phyloP scores from a whole-genome alignment of 768 basidiomycete genomes.

The Lactarius hatsudake region DNA sequence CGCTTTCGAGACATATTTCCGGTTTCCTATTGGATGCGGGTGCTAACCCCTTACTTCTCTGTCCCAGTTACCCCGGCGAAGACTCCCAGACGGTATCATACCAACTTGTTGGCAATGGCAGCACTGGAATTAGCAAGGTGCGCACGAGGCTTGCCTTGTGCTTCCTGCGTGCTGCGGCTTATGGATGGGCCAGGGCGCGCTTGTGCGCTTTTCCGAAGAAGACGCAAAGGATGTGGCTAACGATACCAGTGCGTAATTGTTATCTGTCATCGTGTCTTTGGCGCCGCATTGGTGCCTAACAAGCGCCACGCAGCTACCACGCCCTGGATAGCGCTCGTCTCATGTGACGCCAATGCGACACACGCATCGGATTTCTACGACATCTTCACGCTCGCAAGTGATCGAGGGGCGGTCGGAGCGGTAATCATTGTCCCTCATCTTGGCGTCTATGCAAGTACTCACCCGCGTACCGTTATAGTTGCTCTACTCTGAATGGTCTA shows the following conservation, averaged over 20 bases:
- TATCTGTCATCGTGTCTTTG: not conserved
- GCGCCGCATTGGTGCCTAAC: not conserved
- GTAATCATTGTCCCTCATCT: constrained; percentile 39
- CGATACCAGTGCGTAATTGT: constrained; percentile 42
- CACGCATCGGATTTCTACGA: constrained; percentile 58
- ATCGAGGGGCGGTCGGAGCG: constrained; percentile 77
- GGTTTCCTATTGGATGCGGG: not conserved
- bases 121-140: constrained; percentile 56
- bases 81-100: constrained; percentile 56
- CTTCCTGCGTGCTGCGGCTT: not conserved
- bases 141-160: constrained; percentile 23
- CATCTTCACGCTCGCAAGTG: constrained; percentile 77
- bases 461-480: constrained; percentile 44
- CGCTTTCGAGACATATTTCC: not conserved
- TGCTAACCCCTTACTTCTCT: constrained; percentile 7
- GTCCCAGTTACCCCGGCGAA: constrained; percentile 38
- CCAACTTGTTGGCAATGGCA: constrained; percentile 52
- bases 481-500: constrained; percentile 70
- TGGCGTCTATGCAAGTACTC: not conserved
- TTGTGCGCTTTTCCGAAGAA: constrained; percentile 81
- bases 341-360: constrained; percentile 78
- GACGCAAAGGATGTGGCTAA: constrained; percentile 37
- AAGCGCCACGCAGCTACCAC: constrained; percentile 49
- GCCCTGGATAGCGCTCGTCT: constrained; percentile 89
- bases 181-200: constrained; percentile 53